A percentile compares a stretch with the other conserved stretches of the same genome.
Conservation (phyloP, 2,329 filamentous ascomycete genomes). For the Escovopsis weberi region DNA sequence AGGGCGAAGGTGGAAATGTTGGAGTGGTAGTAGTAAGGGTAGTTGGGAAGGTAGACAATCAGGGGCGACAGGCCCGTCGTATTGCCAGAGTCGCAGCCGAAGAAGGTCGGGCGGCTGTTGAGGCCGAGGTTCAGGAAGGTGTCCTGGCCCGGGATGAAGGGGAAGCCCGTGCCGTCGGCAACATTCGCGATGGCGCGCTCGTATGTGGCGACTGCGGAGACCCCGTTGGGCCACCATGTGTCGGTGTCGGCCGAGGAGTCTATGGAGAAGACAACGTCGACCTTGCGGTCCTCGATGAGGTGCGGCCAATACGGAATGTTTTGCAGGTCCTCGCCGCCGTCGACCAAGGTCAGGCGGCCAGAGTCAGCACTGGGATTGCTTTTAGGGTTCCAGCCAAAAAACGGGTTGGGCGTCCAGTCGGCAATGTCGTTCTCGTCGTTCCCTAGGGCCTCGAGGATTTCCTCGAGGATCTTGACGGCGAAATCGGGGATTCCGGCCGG, state of each 20-base stretch:
- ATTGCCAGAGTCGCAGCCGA: conserved; percentile 45
- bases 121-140: conserved; percentile 44
- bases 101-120: conserved; percentile 47
- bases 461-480: conserved; percentile 29
- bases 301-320: conserved; percentile 66
- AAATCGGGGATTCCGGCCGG: conserved; percentile 33
- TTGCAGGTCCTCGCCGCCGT: conserved; percentile 66
- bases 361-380: conserved; percentile 28
- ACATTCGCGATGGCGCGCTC: conserved; percentile 33
- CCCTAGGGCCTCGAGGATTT: conserved; percentile 41
- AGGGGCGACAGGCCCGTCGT: conserved; percentile 45
- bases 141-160: conserved; percentile 37
- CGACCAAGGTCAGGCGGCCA: conserved; percentile 54
- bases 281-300: conserved; percentile 29
- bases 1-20: conserved; percentile 70
- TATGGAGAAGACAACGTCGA: conserved; percentile 50
- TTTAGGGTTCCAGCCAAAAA: conserved; percentile 33
- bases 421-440: conserved; percentile 59
- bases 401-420: conserved; percentile 49
- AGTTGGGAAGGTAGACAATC: conserved; percentile 68
- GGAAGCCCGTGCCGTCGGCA: conserved; percentile 41
- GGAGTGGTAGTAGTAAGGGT: conserved; percentile 60
- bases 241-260: conserved; percentile 49
- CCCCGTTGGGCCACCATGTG: conserved; percentile 45
- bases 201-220: conserved; percentile 43